Evolutionary conservation across 208 protist species (phyloP), one percentile per base, ranked within the genome.

Genomic region (Trypanosoma scelopori): DNA sequence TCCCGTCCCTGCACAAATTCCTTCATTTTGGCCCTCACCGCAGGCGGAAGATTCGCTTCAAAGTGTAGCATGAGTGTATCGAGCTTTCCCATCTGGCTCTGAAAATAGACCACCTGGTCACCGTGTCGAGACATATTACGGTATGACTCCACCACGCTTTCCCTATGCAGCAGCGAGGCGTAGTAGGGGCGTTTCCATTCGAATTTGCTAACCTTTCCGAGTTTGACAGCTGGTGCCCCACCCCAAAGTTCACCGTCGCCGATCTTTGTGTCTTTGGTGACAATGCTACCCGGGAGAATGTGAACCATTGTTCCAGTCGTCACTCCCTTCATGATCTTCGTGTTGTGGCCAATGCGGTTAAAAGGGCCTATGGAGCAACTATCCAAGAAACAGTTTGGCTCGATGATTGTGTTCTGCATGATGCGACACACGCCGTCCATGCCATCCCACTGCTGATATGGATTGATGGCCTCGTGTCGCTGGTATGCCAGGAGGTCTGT

Each of bases 241-340:
- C 89, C 89, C 85, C 89, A 95, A 15, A 95, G 70, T 65, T 95
- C 86, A 39, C 89, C 87, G 58, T 95, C 86, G 20, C 76, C 74
- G 51, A 95, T 93, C 53, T 92, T 80, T 11, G 86, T 95, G 63
- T 95, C 87, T 6, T 75, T 63, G 25, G 82, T 89, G 12, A 95
- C 84, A 64, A 95, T 75, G 59, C 86, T 93, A 23, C 89, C 89
- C 30, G 89, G 89, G 12, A 95, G 72, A 60, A 95, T 93, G 71
- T 95, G 89, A 45, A 89, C 89, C 86, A 93, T 92, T 53, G 89
- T 82, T 49, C 86, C 89, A 1, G 89, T 95, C n/a, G 82, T 91
- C 15, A 92, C 89, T 35, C 89, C 89, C 71, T 95, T 95, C 82
- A 95, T 82, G 56, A 95, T 91, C 65, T 93, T 91, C 20, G 79